Evolutionary conservation across 768 basidiomycete species (phyloP).

Genomic region (Harrya chromipes): DNA sequence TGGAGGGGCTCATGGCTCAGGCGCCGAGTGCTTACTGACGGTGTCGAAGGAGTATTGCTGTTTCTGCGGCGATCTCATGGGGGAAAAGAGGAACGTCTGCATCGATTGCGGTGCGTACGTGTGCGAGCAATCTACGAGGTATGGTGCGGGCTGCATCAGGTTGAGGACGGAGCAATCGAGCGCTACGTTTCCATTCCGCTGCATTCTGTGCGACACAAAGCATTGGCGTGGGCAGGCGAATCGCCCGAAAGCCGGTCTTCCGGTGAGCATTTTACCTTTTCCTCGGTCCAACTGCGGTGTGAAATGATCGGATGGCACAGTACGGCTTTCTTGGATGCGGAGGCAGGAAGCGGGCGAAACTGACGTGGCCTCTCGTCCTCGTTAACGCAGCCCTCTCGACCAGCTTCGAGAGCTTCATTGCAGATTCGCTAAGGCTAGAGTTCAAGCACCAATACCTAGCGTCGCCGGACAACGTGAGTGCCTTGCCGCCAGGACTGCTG

Average conservation of each 20-base stretch:
- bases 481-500: too few relatives aligned
- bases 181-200: fast-evolving
- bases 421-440: not conserved
- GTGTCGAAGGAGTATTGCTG: too few relatives aligned
- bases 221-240: not conserved
- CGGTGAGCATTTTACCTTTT: not conserved
- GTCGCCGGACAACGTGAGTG: not conserved
- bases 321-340: not conserved
- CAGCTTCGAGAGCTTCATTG: not conserved
- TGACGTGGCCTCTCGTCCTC: not conserved
- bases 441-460: not conserved
- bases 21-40: too few relatives aligned
- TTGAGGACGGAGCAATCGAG: not conserved
- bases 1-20: too few relatives aligned
- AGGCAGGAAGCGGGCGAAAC: not conserved
- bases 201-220: not conserved
- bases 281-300: too few relatives aligned
- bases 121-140: not conserved
- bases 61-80: too few relatives aligned
- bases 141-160: not conserved
- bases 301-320: not conserved
- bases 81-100: too few relatives aligned
- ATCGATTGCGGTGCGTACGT: not conserved
- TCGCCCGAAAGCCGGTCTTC: not conserved
- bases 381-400: not conserved